Base-by-base conservation (phyloP, 176 grass and related monocot species). In the Calamus simplicifolius region DNA sequence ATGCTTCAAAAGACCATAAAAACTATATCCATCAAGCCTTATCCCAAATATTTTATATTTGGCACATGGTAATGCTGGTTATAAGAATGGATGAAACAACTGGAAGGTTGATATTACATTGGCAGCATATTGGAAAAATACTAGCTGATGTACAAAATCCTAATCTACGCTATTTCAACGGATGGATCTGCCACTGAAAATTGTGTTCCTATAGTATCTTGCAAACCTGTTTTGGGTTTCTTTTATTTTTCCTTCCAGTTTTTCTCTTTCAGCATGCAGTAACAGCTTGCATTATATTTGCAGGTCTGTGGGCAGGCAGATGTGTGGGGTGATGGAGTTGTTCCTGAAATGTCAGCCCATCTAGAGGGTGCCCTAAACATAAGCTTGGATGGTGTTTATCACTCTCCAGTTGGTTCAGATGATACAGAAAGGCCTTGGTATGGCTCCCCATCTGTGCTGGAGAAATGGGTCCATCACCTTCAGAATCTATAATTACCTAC, bases 381-480 rank as follows among this genome's bases (percentile, higher is more conserved):
- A 63, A 92, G 78, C 81, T 80, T 85, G 27, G 93, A 98, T 3
- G 87, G 84, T 3, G 87, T 92, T 19, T 98, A 92, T 69, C 93
- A 98, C 43, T 92, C 93, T 18, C 93, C 93, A 10, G 80, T 98
- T 29, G 93, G 87, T 15, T 82, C 93, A 62, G 84, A 92, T 29
- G 78, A 82, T 50, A 76, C 80, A 59, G 16, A 54, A 58, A 85
- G 75, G 49, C 87, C 87, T 19, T 98, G 93, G 93, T 98, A 92
- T 57, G 93, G 93, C 49, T 89, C 93, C 15, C 81, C 93, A 0
- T 83, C 70, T 4, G 85, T 98, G 26, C 78, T 89, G 0, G 54
- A 81, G 77, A 89, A 85, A 71, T 92, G 93, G 93, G 78, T 80
- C 26, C 81, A 83, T 75, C 87, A 98, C 69, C 93, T 91, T 66